Conservation (phyloP, 2,329 filamentous ascomycete genomes). For the Lachnum nothofagi region DNA sequence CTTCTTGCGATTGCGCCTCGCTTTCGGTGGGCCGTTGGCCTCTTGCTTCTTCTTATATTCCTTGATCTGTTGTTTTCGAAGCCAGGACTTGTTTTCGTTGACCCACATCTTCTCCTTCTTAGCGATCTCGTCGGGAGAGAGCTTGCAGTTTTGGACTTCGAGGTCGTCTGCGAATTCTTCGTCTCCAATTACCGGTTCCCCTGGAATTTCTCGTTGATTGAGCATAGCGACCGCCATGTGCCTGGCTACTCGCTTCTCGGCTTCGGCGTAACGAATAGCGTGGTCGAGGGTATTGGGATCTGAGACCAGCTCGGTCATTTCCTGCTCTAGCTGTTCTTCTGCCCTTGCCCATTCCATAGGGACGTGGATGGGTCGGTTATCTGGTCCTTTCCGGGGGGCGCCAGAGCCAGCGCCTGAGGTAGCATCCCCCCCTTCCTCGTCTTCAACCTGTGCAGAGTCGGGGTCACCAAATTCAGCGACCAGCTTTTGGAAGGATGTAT, state of each 20-base stretch:
- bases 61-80: conserved; percentile 81
- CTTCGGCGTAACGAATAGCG: conserved; percentile 53
- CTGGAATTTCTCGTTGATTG: conserved; percentile 42
- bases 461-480: conserved; percentile 43
- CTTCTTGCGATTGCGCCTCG: conserved; percentile 50
- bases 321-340: conserved; percentile 59
- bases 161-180: conserved; percentile 85
- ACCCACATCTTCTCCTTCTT: conserved; percentile 93
- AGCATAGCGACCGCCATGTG: conserved; percentile 45
- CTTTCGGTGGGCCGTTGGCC: conserved; percentile 49
- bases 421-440: conserved; percentile 9
- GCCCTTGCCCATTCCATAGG: conserved; percentile 56
- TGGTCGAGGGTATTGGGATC: conserved; percentile 54
- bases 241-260: conserved; percentile 50
- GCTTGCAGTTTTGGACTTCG: conserved; percentile 75
- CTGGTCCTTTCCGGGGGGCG: conserved; percentile 27
- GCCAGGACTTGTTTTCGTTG: conserved; percentile 88
- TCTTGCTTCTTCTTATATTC: conserved; percentile 67
- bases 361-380: conserved; percentile 32
- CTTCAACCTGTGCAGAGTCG: not conserved
- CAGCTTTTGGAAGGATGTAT: conserved; percentile 36
- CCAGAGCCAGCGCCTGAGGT: conserved; percentile 20
- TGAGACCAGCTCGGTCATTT: conserved; percentile 66
- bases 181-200: conserved; percentile 59
- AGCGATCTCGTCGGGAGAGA: conserved; percentile 66